Evolutionary conservation across 1,284 basidiomycete genomes (phyloP).

Genomic region (Ganoderma lucidum): DNA sequence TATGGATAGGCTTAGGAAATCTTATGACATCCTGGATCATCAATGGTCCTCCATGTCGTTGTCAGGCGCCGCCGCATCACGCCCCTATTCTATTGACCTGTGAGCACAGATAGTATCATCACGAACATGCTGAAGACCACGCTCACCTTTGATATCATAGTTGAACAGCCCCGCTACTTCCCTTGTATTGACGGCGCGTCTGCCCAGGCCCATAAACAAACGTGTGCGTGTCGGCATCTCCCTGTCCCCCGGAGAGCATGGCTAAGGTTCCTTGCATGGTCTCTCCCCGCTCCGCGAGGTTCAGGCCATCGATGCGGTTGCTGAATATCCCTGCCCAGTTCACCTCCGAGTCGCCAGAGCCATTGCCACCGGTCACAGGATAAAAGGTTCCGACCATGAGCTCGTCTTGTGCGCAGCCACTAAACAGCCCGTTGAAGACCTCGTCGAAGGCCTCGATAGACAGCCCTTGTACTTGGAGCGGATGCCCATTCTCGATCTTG

Average conservation of each 20-base stretch:
- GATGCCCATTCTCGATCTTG: background rate
- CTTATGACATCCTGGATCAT: background rate
- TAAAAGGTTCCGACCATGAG: background rate
- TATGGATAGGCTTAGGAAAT: background rate
- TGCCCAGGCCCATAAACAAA: background rate
- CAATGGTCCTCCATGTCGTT: background rate
- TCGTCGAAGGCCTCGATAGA: background rate
- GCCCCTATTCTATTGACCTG: background rate
- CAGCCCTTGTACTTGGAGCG: background rate
- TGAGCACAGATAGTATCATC: background rate
- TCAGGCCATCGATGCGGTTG: background rate
- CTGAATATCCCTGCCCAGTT: background rate
- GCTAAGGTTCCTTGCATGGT: background rate
- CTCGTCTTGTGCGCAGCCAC: background rate
- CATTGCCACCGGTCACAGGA: background rate
- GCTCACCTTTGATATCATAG: background rate
- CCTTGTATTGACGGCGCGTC: background rate
- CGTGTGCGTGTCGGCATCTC: background rate
- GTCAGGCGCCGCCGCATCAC: background rate
- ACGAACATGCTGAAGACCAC: background rate
- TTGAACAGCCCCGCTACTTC: background rate
- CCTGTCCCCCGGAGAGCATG: too few relatives aligned
- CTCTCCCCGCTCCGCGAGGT: constrained; percentile 5
- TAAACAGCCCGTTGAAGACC: background rate
- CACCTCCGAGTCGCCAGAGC: background rate